Conservation (phyloP, 179 eudicot species). For the Spinacia oleracea region DNA sequence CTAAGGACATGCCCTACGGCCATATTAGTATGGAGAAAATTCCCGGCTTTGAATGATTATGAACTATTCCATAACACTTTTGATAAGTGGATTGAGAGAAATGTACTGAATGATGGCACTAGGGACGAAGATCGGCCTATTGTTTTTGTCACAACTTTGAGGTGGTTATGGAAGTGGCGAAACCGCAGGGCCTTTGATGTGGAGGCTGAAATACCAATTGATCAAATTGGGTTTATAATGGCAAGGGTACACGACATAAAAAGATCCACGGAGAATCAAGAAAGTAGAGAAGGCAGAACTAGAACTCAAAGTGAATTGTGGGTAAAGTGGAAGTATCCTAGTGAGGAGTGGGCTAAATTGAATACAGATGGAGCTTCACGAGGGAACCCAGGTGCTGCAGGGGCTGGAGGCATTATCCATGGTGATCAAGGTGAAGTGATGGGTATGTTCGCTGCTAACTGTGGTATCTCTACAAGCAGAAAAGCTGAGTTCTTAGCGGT, state of each 20-base stretch:
- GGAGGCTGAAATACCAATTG: not conserved
- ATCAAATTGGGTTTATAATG: not conserved
- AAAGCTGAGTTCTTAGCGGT: not conserved
- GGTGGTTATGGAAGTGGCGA: slow-evolving; percentile 9
- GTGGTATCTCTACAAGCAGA: not conserved
- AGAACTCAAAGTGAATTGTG: not conserved
- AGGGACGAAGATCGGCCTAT: not conserved
- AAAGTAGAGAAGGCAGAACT: not conserved
- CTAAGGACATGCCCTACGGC: not conserved
- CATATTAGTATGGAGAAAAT: not conserved
- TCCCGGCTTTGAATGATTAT: no score
- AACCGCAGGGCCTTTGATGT: not conserved
- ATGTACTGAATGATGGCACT: not conserved
- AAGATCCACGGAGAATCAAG: not conserved
- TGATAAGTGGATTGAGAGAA: not conserved
- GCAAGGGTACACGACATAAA: not conserved
- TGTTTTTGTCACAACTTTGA: not conserved
- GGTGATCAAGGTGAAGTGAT: not conserved
- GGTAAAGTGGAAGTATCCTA: not conserved
- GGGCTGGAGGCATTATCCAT: not conserved
- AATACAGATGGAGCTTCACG: not conserved
- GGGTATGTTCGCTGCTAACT: not conserved
- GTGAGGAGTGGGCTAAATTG: not conserved
- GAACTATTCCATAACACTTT: no score
- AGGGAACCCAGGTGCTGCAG: not conserved